Base-by-base conservation (phyloP, 345 rosid genomes). In the Hirschfeldia incana region DNA sequence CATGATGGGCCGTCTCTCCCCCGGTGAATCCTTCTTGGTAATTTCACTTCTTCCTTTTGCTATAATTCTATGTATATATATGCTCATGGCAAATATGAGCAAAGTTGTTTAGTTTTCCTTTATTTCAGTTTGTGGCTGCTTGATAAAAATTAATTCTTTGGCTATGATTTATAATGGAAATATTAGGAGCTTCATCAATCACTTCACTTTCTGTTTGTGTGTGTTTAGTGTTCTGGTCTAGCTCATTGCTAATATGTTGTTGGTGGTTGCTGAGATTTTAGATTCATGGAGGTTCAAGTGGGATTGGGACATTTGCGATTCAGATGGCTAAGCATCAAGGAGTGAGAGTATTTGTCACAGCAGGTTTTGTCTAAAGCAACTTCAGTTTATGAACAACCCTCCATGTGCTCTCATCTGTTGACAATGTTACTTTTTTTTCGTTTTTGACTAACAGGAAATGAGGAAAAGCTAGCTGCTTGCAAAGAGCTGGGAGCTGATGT, bases 261-360 rank as follows among this genome's bases (percentile, higher is more conserved):
- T 75, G 63, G 70, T 42, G 5, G 53, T 51, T 17, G 12, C 79
- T 64, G 42, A 59, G 34, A 46, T 85, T 72, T 49, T 80, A 91
- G 94, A 84, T 94, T 85, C 98, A 94, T 79, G 97, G 98, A 46
- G 98, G 98, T 51, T 91, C 98, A 26, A 94, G 97, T 81, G 98
- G 97, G 65, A 88, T 92, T 42, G 98, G 98, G 26, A 92, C 97
- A 28, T 92, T 89, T 77, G 97, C 93, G 17, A 88, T 94, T 83
- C 97, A 94, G 86, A 89, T 92, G 12, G 97, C 94, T 33, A 92
- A 89, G 81, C 76, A 79, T 77, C 77, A 46, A 69, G 97, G 98
- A 73, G 82, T 80, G 61, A 85, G 55, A 81, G 98, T 91, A 8
- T 91, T 94, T 39, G 88, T 89, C 75, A 91, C 97, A 15, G 98